A percentile compares a stretch with the other conserved stretches of the same genome.
phyloP scores from a whole-genome alignment of 129 eudicot species.

The Solidago caesia region DNA sequence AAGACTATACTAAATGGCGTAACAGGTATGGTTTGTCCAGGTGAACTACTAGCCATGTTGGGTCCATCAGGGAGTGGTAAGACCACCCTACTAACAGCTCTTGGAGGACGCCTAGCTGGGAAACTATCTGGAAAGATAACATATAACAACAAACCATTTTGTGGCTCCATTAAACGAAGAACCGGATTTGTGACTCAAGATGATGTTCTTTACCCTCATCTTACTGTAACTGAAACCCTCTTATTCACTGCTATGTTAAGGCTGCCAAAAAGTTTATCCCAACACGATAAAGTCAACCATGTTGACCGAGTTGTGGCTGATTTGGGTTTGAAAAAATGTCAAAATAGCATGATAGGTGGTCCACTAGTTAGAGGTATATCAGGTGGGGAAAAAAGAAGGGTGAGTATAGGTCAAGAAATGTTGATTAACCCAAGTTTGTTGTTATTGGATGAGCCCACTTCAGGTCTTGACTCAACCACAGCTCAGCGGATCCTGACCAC shows the following conservation, averaged over 20 bases:
- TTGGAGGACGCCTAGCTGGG: conserved; percentile 82
- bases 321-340: conserved; percentile 64
- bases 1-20: conserved; percentile 83
- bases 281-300: conserved; percentile 60
- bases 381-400: conserved; percentile 96
- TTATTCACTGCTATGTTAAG: conserved; percentile 88
- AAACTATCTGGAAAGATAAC: conserved; percentile 79
- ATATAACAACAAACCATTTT: conserved; percentile 75
- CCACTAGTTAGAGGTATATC: conserved; percentile 90
- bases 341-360: conserved; percentile 94
- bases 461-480: conserved; percentile 96
- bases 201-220: conserved; percentile 88
- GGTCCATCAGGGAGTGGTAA: conserved; percentile 99
- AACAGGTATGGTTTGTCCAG: conserved; percentile 79
- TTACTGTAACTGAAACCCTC: conserved; percentile 88
- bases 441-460: conserved; percentile 93
- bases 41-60: conserved; percentile 93
- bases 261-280: conserved; percentile 57
- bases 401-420: conserved; percentile 98
- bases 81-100: conserved; percentile 88
- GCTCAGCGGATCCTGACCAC: conserved; percentile 78
- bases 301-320: conserved; percentile 64
- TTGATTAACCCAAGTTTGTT: conserved; percentile 83
- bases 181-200: conserved; percentile 97
- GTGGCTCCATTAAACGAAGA: conserved; percentile 71